phyloP scores from a whole-genome alignment of 257 asterid genomes.

The Lantana camara region DNA sequence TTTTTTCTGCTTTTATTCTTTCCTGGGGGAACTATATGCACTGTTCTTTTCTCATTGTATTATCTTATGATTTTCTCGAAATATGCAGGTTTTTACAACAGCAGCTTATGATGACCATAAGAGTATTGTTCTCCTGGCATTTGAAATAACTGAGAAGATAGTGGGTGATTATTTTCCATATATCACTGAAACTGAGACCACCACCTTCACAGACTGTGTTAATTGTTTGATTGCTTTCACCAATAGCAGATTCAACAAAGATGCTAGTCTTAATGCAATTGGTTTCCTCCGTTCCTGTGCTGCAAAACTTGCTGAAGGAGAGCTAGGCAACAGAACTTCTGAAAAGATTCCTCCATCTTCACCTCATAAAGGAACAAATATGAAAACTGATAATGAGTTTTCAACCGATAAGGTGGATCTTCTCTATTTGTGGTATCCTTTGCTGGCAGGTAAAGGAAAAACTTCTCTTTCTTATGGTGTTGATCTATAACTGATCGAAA shows the following conservation, averaged over 20 bases:
- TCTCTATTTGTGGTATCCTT: conserved; percentile 95
- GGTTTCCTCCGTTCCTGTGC: conserved; percentile 96
- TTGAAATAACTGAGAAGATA: conserved; percentile 94
- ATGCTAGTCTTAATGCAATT: conserved; percentile 96
- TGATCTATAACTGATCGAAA: conserved; percentile 8
- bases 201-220: conserved; percentile 96
- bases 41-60: conserved; percentile 11
- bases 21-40: neutral
- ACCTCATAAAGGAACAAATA: conserved; percentile 67
- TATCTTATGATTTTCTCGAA: conserved; percentile 25
- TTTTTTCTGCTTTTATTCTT: conserved; percentile 16
- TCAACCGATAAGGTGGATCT: conserved; percentile 75
- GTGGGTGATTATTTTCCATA: conserved; percentile 96
- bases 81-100: conserved; percentile 87
- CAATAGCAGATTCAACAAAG: conserved; percentile 86
- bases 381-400: conserved; percentile 59
- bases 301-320: conserved; percentile 97
- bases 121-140: conserved; percentile 90
- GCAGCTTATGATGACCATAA: conserved; percentile 98
- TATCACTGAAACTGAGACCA: conserved; percentile 96
- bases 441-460: conserved; percentile 78
- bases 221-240: conserved; percentile 97
- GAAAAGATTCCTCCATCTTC: conserved; percentile 60
- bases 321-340: conserved; percentile 64
- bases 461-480: conserved; percentile 23